Conservation (phyloP, 768 basidiomycete species). For the Xanthoconium stramineum region DNA sequence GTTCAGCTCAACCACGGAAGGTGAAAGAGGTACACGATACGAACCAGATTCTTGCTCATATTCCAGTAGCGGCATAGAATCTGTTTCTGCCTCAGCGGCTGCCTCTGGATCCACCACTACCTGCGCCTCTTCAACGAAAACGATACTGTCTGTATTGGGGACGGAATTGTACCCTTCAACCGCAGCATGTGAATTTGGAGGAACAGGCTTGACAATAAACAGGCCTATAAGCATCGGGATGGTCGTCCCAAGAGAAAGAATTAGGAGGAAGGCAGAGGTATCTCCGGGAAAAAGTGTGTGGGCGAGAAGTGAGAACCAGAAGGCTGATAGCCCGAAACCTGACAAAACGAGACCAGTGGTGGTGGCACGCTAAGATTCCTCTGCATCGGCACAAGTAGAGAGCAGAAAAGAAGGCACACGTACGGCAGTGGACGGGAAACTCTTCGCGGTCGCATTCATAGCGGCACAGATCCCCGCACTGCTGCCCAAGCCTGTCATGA, state of each 20-base stretch:
- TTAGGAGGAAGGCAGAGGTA: slow-evolving; percentile 70
- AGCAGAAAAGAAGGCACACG: slow-evolving; percentile 21
- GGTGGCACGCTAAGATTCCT: slow-evolving; percentile 57
- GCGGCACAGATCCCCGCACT: slow-evolving; percentile 68
- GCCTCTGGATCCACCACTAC: slow-evolving; percentile 5
- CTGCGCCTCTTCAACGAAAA: slow-evolving; percentile 25
- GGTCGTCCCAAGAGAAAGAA: slow-evolving; percentile 76
- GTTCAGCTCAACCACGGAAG: slow-evolving; percentile 24
- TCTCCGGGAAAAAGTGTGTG: slow-evolving; percentile 71
- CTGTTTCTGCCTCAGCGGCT: slow-evolving; percentile 21
- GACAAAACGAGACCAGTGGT: slow-evolving; percentile 80
- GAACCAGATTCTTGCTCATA: slow-evolving; percentile 16
- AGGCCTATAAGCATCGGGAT: slow-evolving; percentile 75
- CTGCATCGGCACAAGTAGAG: not conserved
- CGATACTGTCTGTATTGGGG: slow-evolving; percentile 13
- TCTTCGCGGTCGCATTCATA: slow-evolving; percentile 80
- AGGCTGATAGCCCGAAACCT: slow-evolving; percentile 89
- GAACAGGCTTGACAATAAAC: slow-evolving; percentile 68
- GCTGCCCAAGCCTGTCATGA: slow-evolving; percentile 74
- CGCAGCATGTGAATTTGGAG: slow-evolving; percentile 31
- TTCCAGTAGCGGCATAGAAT: slow-evolving; percentile 22
- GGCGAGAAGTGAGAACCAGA: slow-evolving; percentile 79
- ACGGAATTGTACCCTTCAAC: slow-evolving; percentile 21
- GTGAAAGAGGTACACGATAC: slow-evolving; percentile 19
- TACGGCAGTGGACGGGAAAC: slow-evolving; percentile 70